phyloP scores from a whole-genome alignment of 73 alveolate genomes.

The Stentor coeruleus region DNA sequence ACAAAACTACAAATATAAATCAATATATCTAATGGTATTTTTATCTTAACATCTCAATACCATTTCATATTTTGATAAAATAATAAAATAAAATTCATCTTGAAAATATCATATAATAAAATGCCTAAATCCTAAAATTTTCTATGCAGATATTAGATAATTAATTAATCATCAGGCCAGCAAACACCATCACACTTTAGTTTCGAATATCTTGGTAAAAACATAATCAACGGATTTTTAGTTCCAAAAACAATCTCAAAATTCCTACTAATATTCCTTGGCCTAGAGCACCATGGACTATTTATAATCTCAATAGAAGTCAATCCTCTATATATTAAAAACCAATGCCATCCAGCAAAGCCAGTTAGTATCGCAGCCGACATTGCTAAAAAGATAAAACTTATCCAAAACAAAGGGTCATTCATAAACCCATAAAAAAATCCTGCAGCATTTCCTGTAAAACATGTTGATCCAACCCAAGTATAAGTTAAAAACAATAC shows the following conservation, averaged over 20 bases:
- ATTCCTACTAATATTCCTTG: no score
- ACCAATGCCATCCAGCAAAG: conserved; percentile 24
- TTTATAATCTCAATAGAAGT: conserved; percentile 12
- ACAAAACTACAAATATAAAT: no score
- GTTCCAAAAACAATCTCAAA: conserved; percentile 21
- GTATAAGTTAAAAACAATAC: conserved; percentile 26
- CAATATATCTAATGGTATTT: no score
- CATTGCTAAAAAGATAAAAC: neutral
- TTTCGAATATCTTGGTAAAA: neutral
- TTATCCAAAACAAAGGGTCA: neutral
- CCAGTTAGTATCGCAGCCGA: neutral
- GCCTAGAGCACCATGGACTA: neutral
- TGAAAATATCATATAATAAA: no score
- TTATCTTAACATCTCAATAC: no score
- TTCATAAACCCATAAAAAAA: neutral
- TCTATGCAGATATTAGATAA: no score
- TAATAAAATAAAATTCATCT: no score
- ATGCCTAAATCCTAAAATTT: no score
- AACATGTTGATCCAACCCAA: neutral
- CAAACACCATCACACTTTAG: conserved; percentile 4
- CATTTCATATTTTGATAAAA: no score
- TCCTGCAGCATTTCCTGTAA: no score
- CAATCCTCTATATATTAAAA: neutral
- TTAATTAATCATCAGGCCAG: conserved; percentile 3
- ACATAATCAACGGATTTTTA: neutral